These are phyloP conservation scores for Xylogone sp. DNA, from an alignment of 2,329 filamentous ascomycete species.

Conservation along the genomic window DNA sequence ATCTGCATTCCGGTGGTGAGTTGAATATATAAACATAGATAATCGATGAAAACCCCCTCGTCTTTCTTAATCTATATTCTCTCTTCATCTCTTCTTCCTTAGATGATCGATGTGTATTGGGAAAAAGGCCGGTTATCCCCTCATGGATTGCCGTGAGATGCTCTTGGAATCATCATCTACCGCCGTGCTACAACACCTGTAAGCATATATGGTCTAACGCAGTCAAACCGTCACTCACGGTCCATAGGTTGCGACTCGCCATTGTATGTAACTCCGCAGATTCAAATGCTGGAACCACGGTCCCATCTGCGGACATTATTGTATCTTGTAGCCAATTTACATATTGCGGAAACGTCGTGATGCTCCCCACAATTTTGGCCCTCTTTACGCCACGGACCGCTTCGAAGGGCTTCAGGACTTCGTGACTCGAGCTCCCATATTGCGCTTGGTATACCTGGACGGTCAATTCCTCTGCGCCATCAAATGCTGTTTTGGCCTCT, in stretches of 20 bases:
- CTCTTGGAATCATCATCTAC: constrained; percentile 9
- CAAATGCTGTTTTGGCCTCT: constrained; percentile 39
- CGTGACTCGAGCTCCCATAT: constrained; percentile 37
- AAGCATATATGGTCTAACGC: neutral
- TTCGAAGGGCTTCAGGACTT: constrained; percentile 39
- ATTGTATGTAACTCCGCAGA: constrained; percentile 3
- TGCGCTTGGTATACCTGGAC: constrained; percentile 45
- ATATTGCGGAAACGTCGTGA: constrained; percentile 22
- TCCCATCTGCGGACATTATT: constrained; percentile 16
- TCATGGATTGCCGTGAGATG: too few relatives aligned
- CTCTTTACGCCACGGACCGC: constrained; percentile 40
- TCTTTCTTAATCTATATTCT: too few relatives aligned
- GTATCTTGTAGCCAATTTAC: constrained; percentile 20
- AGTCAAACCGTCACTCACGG: constrained; percentile 14
- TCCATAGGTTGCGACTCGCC: constrained; percentile 15
- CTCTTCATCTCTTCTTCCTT: too few relatives aligned
- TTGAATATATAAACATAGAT: too few relatives aligned
- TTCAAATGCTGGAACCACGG: constrained; percentile 9
- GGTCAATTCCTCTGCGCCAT: constrained; percentile 40
- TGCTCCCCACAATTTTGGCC: constrained; percentile 33
- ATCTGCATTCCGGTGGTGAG: too few relatives aligned
- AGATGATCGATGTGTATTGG: too few relatives aligned
- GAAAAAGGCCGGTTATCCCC: too few relatives aligned
- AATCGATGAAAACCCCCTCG: too few relatives aligned
- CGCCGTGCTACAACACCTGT: constrained; percentile 15